A percentile compares a stretch with the other conserved stretches of the same genome.
phyloP scores from a whole-genome alignment of 257 asterid genomes.

The Datura wrightii region DNA sequence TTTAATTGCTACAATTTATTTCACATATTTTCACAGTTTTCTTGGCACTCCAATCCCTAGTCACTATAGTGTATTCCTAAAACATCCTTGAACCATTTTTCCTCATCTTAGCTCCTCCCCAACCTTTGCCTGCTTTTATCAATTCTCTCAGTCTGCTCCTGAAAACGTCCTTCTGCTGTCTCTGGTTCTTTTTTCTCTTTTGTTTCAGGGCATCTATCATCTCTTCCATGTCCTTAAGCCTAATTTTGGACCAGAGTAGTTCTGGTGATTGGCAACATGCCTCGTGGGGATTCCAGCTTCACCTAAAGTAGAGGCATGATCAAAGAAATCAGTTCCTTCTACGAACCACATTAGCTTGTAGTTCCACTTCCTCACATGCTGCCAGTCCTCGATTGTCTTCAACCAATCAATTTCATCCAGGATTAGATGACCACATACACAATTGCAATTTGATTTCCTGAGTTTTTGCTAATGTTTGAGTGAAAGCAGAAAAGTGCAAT shows the following conservation, averaged over 20 bases:
- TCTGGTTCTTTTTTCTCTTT: neutral
- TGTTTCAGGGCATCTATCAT: slow-evolving; percentile 6
- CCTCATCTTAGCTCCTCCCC: neutral
- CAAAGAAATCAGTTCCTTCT: slow-evolving; percentile 10
- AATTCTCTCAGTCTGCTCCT: neutral
- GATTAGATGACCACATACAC: neutral
- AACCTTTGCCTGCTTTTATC: neutral
- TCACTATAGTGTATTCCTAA: neutral
- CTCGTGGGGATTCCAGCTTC: slow-evolving; percentile 11
- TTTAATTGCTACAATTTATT: neutral
- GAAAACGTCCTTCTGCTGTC: neutral
- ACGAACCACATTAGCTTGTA: neutral
- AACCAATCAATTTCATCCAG: neutral
- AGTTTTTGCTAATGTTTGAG: neutral
- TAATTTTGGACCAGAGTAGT: neutral
- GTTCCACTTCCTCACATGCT: neutral
- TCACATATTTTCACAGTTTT: neutral
- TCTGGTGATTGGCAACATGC: neutral
- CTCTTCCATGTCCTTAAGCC: neutral
- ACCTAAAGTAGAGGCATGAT: neutral
- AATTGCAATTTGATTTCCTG: neutral
- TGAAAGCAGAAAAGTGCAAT: neutral
- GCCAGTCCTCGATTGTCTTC: neutral
- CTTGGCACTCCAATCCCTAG: neutral
- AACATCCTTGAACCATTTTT: slow-evolving; percentile 13